These are phyloP conservation scores for Tillandsia leiboldiana DNA, from an alignment of 176 grass and related monocot genomes.

Conservation along the genomic window DNA sequence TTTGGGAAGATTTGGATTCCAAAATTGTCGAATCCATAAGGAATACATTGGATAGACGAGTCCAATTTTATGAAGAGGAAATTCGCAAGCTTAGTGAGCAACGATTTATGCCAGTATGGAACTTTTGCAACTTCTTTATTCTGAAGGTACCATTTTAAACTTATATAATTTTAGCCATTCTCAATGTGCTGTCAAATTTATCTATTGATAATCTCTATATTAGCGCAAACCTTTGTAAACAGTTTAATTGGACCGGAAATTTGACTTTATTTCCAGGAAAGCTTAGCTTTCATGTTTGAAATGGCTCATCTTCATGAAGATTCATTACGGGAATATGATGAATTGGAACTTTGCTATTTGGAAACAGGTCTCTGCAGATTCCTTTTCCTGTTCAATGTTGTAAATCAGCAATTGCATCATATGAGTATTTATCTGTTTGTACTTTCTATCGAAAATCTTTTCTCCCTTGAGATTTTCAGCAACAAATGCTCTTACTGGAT, in stretches of 20 bases:
- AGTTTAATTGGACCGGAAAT: slow-evolving; percentile 10
- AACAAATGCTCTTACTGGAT: neutral
- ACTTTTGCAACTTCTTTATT: slow-evolving; percentile 99
- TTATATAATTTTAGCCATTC: neutral
- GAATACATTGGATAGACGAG: slow-evolving; percentile 82
- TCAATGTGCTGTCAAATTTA: neutral
- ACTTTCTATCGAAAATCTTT: neutral
- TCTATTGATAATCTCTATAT: neutral
- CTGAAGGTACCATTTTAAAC: slow-evolving; percentile 57
- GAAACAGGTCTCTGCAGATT: slow-evolving; percentile 66
- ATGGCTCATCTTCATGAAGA: slow-evolving; percentile 95
- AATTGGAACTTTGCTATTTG: slow-evolving; percentile 93
- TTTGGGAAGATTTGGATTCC: slow-evolving; percentile 92
- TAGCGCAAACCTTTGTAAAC: neutral
- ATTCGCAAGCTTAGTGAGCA: slow-evolving; percentile 91
- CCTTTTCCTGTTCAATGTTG: slow-evolving; percentile 2
- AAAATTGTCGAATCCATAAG: slow-evolving; percentile 91
- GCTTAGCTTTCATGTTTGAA: slow-evolving; percentile 99
- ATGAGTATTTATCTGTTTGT: slow-evolving; percentile 5
- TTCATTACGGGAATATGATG: slow-evolving; percentile 91
- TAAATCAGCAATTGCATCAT: neutral
- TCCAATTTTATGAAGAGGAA: slow-evolving; percentile 97
- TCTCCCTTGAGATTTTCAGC: no score
- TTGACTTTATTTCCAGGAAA: slow-evolving; percentile 57
- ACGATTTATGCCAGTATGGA: slow-evolving; percentile 81